Evolutionary conservation across 2,329 filamentous ascomycete genomes (phyloP).

Genomic region (Dryadomyces quercivorus): DNA sequence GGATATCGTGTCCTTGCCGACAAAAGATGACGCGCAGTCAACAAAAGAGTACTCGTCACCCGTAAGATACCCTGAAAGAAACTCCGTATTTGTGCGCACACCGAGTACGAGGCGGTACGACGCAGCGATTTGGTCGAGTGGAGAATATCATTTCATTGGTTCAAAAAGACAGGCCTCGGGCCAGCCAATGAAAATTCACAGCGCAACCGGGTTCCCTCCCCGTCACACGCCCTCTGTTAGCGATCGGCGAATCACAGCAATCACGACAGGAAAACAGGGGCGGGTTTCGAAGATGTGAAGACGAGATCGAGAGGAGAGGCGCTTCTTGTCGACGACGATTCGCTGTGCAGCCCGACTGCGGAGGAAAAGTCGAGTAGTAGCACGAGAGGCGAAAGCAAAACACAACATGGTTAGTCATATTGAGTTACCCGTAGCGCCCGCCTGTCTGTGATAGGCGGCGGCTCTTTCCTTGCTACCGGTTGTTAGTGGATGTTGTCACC

Average conservation of each 20-base stretch:
- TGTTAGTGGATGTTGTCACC: background rate
- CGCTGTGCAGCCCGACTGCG: too few relatives aligned
- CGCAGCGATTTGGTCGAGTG: background rate
- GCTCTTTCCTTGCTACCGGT: conserved; percentile 2
- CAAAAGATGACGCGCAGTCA: too few relatives aligned
- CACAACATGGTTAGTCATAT: too few relatives aligned
- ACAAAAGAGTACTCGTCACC: too few relatives aligned
- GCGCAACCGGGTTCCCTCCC: background rate
- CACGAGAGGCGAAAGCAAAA: too few relatives aligned
- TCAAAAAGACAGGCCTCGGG: background rate
- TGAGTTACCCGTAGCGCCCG: background rate
- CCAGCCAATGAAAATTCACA: background rate
- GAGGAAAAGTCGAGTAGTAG: too few relatives aligned
- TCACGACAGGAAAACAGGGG: background rate
- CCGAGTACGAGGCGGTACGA: background rate
- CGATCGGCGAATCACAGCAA: conserved; percentile 1
- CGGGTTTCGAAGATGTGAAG: background rate
- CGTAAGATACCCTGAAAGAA: too few relatives aligned
- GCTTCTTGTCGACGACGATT: background rate
- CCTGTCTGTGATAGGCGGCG: background rate
- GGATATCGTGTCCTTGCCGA: too few relatives aligned
- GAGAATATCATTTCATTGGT: background rate
- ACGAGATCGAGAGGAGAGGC: background rate
- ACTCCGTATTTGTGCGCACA: too few relatives aligned
- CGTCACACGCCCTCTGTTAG: background rate